A percentile compares a stretch with the other conserved stretches of the same genome.
Conservation (phyloP, 495 filamentous ascomycete genomes). For the Penicillium canariense region DNA sequence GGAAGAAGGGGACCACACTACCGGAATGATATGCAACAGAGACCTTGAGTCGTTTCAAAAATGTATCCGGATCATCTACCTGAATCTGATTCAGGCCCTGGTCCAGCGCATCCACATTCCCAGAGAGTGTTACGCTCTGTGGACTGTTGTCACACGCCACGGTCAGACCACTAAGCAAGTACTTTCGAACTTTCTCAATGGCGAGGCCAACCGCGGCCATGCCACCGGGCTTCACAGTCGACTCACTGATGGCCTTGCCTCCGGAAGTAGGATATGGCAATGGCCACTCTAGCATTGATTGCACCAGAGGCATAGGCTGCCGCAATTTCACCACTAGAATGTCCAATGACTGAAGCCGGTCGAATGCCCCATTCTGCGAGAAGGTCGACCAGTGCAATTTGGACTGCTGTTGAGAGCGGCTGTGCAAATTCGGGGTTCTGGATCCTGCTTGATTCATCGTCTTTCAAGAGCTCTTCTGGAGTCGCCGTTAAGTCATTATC, state of each 20-base stretch:
- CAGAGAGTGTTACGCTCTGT: slow-evolving; percentile 40
- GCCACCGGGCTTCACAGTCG: slow-evolving; percentile 4
- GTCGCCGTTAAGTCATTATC: not conserved
- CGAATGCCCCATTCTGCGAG: slow-evolving; percentile 43
- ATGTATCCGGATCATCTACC: slow-evolving; percentile 15
- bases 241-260: not conserved
- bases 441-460: slow-evolving; percentile 2
- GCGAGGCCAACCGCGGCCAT: slow-evolving; percentile 46
- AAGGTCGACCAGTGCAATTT: slow-evolving; percentile 49
- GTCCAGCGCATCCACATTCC: slow-evolving; percentile 41
- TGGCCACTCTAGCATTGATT: not conserved
- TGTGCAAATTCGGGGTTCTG: slow-evolving; percentile 33
- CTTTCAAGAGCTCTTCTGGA: slow-evolving; percentile 5
- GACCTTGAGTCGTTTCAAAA: slow-evolving; percentile 34
- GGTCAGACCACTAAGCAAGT: slow-evolving; percentile 24
- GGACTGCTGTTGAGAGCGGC: slow-evolving; percentile 47
- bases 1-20: not conserved
- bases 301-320: slow-evolving; percentile 57
- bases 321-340: slow-evolving; percentile 64
- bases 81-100: slow-evolving; percentile 31
- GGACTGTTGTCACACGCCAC: slow-evolving; percentile 49
- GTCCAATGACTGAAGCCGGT: slow-evolving; percentile 52
- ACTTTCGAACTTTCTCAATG: slow-evolving; percentile 11
- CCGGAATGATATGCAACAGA: slow-evolving; percentile 49
- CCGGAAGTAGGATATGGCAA: not conserved